Evolutionary conservation across 2,329 filamentous ascomycete genomes (phyloP), one percentile per base, ranked within the genome.

Genomic region (Chrysoporthe cubensis): DNA sequence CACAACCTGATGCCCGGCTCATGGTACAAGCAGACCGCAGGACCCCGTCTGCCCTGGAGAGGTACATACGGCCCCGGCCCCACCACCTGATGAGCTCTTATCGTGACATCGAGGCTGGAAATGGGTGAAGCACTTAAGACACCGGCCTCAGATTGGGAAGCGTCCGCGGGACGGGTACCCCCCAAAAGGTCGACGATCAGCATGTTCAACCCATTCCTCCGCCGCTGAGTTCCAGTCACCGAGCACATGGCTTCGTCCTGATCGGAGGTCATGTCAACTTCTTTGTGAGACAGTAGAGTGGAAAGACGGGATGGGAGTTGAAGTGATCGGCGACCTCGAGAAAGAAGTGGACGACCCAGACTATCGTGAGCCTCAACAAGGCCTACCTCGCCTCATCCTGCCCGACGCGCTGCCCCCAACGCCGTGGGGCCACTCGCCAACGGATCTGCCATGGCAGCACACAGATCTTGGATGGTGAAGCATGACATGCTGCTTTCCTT

Each of bases 401-500:
- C 34, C 32, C 11, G 21, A 6, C 32, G 18, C 32, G 42, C 16
- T 50, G 46, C 11, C 21, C 18, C 37, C 13, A 16, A 5, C 14
- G 26, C 37, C 46, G 61, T 63, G 61, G 48, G 54, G 54, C 32
- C 32, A 58, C 54, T 58, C 26, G 54, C 63, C 52, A 34, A 60
- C 40, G 40, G 52, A 14, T 48, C 40, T 44, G 21, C 42, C 9
- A 64, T 34, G 42, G 34, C 43, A 48, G 50, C 50, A 62, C 43
- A 70, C 68, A 65, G 58, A 70, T 70, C 62, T 68, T 8, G 56
- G 62, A 56, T 57, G 63, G 68, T 70, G 63, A 43, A 65, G 48
- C 68, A 52, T 70, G 68, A 70, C 58, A 63, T 59, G 54, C 46
- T 54, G 58, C 37, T 68, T 58, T 70, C 58, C 68, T 70, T 70